Base-by-base conservation (phyloP, 768 basidiomycete genomes). In the Kwoniella botswanensis region DNA sequence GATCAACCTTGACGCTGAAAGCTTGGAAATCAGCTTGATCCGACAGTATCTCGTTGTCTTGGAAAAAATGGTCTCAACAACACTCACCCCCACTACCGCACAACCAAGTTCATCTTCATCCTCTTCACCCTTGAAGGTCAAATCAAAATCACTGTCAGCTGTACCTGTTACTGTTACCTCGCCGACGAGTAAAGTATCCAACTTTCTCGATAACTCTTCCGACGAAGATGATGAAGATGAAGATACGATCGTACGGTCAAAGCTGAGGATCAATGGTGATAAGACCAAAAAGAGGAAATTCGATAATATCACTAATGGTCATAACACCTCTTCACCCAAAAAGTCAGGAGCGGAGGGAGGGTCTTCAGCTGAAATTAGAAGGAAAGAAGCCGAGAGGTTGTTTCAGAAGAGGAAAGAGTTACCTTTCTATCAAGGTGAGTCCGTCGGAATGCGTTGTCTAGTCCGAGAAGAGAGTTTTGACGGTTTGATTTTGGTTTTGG, bases 371-470 rank as follows among this genome's bases (percentile, higher is more conserved):
- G 63, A 65, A 35, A 50, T 26, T 12, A 67, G 71, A 41, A 56
- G 68, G 52, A 68, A 65, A 61, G 65, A 71, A 44, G 79, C 81
- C 6, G 72, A 76, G 35, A 74, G 68, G 52, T 56, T 82, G 53
- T 73, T 73, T 42, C 65, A 72, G 66, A 76, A 71, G 4, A 63
- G 80, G 41, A 64, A 72, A 63, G 65, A 76, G 41, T 62, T 83
- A 62, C 82, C 82, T 4, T 82, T 83, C 63, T 82, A 81, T 50
- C 78, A 77, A 70, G 82, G 81, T 80, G 59, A 58, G 76, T 50
- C 13, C 1, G 44, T 50, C 46, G 1, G 13, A 15, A 6, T 12
- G 59, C 57, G 1, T n/a, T 29, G 26, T 62, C n/a, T 42, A 1
- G 4, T 62, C 3, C 3, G 4, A 1, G 6, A 43, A 41, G 11